These are phyloP conservation scores for Epichloe uncinata DNA, from an alignment of 2,329 filamentous ascomycete genomes.

Conservation along the genomic window DNA sequence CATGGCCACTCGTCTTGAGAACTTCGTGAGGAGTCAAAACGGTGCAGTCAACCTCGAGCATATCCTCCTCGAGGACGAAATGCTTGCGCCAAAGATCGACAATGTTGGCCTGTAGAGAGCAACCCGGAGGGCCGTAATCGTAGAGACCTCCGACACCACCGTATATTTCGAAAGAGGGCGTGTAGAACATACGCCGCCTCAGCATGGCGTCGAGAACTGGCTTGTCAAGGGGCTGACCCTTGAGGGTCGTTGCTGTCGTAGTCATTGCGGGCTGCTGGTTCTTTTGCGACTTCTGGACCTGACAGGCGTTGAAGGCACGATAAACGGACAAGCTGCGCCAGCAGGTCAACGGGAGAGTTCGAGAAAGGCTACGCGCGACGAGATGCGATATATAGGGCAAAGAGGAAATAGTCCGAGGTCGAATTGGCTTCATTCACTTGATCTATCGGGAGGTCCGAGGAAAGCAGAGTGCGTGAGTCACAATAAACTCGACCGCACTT, in stretches of 20 bases:
- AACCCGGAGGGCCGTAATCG: slow-evolving; percentile 86
- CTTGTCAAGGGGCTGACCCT: slow-evolving; percentile 82
- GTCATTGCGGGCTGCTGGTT: slow-evolving; percentile 25
- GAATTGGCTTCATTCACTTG: slow-evolving; percentile 17
- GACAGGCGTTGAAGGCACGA: slow-evolving; percentile 17
- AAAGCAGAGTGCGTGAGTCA: slow-evolving; percentile 16
- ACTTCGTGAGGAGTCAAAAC: slow-evolving; percentile 89
- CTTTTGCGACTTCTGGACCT: slow-evolving; percentile 15
- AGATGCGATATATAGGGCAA: slow-evolving; percentile 4
- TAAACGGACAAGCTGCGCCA: slow-evolving; percentile 18
- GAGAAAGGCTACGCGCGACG: slow-evolving; percentile 5
- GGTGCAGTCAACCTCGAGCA: slow-evolving; percentile 90
- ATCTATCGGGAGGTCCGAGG: slow-evolving; percentile 5
- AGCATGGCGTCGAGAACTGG: slow-evolving; percentile 71
- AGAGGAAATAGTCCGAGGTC: slow-evolving; percentile 6
- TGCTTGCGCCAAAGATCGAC: slow-evolving; percentile 86
- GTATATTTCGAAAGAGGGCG: slow-evolving; percentile 91
- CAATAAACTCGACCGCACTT: slow-evolving; percentile 13
- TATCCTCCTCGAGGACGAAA: slow-evolving; percentile 84
- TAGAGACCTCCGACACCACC: slow-evolving; percentile 79
- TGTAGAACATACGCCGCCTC: slow-evolving; percentile 83
- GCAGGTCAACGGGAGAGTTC: slow-evolving; percentile 10
- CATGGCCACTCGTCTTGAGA: slow-evolving; percentile 90
- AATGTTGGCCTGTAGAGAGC: slow-evolving; percentile 75
- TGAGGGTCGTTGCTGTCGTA: slow-evolving; percentile 57